A percentile compares a stretch with the other conserved stretches of the same genome.
phyloP scores from a whole-genome alignment of 306 rosid genomes.

The Begonia peltatifolia region DNA sequence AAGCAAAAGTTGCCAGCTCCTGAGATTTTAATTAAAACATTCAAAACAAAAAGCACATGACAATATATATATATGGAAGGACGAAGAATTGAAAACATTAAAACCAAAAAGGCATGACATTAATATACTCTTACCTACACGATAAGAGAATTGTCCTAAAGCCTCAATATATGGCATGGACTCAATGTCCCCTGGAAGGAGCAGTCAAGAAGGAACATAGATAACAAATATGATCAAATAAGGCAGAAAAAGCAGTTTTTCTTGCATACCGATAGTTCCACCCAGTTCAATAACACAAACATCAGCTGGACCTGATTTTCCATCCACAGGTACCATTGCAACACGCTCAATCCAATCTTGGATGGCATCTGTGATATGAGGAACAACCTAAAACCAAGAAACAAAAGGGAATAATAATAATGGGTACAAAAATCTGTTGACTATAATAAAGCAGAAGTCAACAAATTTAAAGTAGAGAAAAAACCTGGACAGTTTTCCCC shows the following conservation, averaged over 20 bases:
- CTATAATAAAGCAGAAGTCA: neutral
- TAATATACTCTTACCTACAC: slow-evolving; percentile 22
- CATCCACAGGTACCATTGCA: slow-evolving; percentile 28
- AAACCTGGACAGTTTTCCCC: slow-evolving; percentile 47
- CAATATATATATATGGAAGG: neutral
- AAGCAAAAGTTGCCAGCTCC: slow-evolving; percentile 33
- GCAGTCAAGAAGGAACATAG: neutral
- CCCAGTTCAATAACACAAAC: slow-evolving; percentile 44
- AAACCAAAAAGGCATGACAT: neutral
- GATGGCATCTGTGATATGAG: slow-evolving; percentile 40
- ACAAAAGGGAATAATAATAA: neutral
- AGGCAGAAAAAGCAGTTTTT: neutral
- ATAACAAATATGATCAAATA: no score
- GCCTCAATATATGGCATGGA: slow-evolving; percentile 49
- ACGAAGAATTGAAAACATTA: neutral
- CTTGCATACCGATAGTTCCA: slow-evolving; percentile 31
- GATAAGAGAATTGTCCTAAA: slow-evolving; percentile 37
- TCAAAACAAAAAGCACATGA: neutral
- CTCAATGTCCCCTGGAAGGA: slow-evolving; percentile 29
- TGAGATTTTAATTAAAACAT: slow-evolving; percentile 3
- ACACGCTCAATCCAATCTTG: slow-evolving; percentile 43
- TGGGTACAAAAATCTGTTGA: neutral
- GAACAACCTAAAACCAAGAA: slow-evolving; percentile 26
- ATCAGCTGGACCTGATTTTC: slow-evolving; percentile 32
- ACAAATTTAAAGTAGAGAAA: neutral